phyloP scores from a whole-genome alignment of 345 rosid species.

The Arabis alpina region DNA sequence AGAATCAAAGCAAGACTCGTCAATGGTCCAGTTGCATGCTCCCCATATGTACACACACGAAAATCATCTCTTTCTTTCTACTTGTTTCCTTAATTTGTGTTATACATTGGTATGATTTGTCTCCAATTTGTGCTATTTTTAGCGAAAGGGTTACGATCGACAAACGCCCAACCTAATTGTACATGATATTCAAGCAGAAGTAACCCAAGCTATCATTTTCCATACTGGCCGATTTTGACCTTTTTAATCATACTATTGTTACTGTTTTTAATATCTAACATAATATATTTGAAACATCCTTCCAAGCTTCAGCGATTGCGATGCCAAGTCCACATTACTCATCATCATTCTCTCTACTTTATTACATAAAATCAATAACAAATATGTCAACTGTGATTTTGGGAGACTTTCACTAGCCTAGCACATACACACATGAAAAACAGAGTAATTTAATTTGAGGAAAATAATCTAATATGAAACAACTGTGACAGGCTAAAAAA shows the following conservation, averaged over 20 bases:
- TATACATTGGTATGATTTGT: background rate
- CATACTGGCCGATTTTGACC: conserved; percentile 22
- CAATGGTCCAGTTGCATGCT: conserved; percentile 14
- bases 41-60: background rate
- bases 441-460: conserved; percentile 4
- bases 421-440: conserved; percentile 20
- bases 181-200: conserved; percentile 8
- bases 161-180: background rate
- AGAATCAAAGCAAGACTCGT: conserved; percentile 33
- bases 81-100: background rate
- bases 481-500: conserved; percentile 1
- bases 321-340: conserved; percentile 29
- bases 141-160: background rate
- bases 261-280: conserved; percentile 2
- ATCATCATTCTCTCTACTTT: conserved; percentile 20
- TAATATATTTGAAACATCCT: conserved; percentile 13
- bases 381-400: conserved; percentile 10
- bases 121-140: no score
- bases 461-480: background rate
- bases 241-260: background rate
- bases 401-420: conserved; percentile 1
- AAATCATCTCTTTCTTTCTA: background rate
- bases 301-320: conserved; percentile 26
- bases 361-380: background rate
- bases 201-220: conserved; percentile 19